These are phyloP conservation scores for Mycena latifolia DNA, from an alignment of 768 basidiomycete species.

Conservation along the genomic window DNA sequence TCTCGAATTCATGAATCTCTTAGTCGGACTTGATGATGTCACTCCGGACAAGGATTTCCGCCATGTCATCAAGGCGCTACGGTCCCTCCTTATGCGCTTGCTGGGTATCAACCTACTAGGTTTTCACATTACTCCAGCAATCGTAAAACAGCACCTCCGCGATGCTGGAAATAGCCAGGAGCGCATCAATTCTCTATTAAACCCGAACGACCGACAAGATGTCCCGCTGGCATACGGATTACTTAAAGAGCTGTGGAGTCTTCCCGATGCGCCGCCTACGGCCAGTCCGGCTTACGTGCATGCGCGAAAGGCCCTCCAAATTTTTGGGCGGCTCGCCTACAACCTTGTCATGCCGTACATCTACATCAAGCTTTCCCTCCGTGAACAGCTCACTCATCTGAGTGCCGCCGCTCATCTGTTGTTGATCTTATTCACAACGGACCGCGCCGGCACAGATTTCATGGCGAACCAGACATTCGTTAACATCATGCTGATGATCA, in stretches of 20 bases:
- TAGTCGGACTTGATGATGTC: conserved; percentile 45
- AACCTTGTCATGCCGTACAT: too few species aligned
- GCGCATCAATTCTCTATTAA: conserved; percentile 30
- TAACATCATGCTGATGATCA: too few species aligned
- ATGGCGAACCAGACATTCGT: too few species aligned
- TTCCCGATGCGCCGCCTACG: too few species aligned
- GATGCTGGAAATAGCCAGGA: background rate
- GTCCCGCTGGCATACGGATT: conserved; percentile 43
- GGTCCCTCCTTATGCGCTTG: conserved; percentile 40
- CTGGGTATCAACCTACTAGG: conserved; percentile 39
- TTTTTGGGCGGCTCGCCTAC: too few species aligned
- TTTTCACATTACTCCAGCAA: conserved; percentile 37
- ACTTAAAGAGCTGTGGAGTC: conserved; percentile 41
- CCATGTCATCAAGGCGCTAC: conserved; percentile 44
- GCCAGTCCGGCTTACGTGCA: too few species aligned
- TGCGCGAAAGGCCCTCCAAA: too few species aligned
- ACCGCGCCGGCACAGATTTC: too few species aligned
- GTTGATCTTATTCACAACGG: too few species aligned
- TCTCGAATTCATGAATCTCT: conserved; percentile 38
- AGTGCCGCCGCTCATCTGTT: too few species aligned
- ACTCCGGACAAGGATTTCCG: conserved; percentile 48
- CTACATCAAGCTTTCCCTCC: too few species aligned
- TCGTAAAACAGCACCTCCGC: conserved; percentile 14
- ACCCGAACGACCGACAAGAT: conserved; percentile 47
- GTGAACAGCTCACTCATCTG: too few species aligned